These are phyloP conservation scores for Cutaneotrichosporon mucoides DNA, from an alignment of 1,284 basidiomycete genomes.

Conservation along the genomic window DNA sequence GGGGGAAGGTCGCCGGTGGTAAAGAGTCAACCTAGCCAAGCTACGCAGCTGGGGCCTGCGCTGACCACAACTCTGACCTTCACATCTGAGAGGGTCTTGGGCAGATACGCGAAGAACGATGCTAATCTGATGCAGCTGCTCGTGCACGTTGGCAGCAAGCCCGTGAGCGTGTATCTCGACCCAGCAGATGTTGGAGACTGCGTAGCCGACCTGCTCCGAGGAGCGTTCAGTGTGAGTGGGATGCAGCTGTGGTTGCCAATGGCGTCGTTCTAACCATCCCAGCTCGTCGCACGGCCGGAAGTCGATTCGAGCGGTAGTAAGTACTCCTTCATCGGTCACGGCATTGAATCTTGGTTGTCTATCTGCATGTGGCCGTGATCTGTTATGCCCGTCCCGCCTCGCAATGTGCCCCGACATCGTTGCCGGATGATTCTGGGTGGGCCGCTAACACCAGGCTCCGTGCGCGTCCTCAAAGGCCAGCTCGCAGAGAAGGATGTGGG, in stretches of 20 bases:
- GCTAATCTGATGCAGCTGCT: conserved; percentile 11
- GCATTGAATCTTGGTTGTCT: no score
- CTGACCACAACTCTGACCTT: no score
- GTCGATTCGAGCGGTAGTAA: neutral
- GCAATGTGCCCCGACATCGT: no score
- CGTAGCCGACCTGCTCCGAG: conserved; percentile 2
- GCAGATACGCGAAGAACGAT: neutral
- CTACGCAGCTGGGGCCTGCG: no score
- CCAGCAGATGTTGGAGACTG: neutral
- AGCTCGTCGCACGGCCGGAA: conserved; percentile 6
- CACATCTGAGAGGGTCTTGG: no score
- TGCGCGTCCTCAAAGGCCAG: conserved; percentile 1
- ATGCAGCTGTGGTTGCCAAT: neutral
- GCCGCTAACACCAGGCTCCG: conserved; percentile 2
- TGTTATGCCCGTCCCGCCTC: no score
- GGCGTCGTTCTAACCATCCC: neutral
- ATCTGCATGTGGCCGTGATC: no score
- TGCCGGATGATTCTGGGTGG: no score
- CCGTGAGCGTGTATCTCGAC: conserved; percentile 7
- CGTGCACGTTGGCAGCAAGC: conserved; percentile 1
- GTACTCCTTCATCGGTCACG: neutral
- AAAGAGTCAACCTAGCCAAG: no score
- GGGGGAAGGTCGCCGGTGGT: no score
- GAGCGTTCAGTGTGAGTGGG: conserved; percentile 7
- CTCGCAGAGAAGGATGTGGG: conserved; percentile 11